phyloP scores from a whole-genome alignment of 257 asterid genomes.

The Fraxinus pennsylvanica region DNA sequence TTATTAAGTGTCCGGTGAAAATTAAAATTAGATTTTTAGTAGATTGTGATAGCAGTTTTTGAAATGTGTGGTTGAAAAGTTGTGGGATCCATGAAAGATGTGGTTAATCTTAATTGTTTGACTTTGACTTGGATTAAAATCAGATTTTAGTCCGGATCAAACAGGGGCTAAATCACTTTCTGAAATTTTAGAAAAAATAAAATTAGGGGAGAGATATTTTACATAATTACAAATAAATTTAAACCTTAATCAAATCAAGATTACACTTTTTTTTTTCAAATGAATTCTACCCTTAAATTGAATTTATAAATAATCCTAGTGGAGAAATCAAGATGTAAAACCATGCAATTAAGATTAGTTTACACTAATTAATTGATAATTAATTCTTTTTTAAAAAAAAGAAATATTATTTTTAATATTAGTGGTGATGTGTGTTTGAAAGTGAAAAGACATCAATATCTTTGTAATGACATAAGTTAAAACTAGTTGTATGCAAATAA shows the following conservation, averaged over 20 bases:
- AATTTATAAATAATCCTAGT: neutral
- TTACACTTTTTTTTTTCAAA: neutral
- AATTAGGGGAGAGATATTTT: neutral
- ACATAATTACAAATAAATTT: neutral
- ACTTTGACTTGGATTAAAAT: too few relatives aligned
- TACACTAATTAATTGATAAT: neutral
- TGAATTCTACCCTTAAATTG: too few relatives aligned
- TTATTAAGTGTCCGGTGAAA: neutral
- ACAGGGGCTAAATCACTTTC: neutral
- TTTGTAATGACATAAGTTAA: neutral
- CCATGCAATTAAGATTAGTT: neutral
- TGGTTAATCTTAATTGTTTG: too few relatives aligned
- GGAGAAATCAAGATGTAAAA: neutral
- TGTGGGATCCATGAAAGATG: too few relatives aligned
- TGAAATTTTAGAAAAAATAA: neutral
- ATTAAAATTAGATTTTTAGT: too few relatives aligned
- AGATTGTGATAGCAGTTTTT: too few relatives aligned
- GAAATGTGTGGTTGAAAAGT: too few relatives aligned
- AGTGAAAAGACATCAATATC: slow-evolving; percentile 9
- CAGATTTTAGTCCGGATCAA: too few relatives aligned
- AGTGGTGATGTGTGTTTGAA: neutral
- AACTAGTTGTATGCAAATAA: slow-evolving; percentile 30
- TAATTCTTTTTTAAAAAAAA: neutral
- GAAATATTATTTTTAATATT: neutral
- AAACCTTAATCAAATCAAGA: neutral